These are phyloP conservation scores for Myrica gale DNA, from an alignment of 306 rosid genomes.

Conservation along the genomic window DNA sequence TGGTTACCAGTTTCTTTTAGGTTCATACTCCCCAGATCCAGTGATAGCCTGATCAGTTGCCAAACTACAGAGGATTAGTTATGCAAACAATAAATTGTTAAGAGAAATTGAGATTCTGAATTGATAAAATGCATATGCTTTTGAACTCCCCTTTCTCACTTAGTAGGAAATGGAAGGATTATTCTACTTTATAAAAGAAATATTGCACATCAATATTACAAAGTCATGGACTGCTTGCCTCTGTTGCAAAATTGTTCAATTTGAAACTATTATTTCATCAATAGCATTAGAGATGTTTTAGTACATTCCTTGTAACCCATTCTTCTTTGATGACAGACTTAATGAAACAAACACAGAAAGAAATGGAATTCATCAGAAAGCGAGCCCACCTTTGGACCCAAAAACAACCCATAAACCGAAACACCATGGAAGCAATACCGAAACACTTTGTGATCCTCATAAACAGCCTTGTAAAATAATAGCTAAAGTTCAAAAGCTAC, in stretches of 20 bases:
- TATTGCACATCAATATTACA: not conserved
- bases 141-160: not conserved
- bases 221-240: no score
- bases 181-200: not conserved
- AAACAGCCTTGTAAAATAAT: no score
- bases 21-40: conserved; percentile 80
- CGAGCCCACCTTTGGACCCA: conserved; percentile 75
- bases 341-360: not conserved
- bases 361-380: not conserved
- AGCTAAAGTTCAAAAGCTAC: no score
- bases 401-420: conserved; percentile 92
- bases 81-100: not conserved
- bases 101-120: not conserved
- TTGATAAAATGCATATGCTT: not conserved
- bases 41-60: conserved; percentile 62
- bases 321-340: not conserved
- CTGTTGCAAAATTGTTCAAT: no score
- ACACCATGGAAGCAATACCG: no score
- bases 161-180: not conserved
- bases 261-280: no score
- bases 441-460: no score
- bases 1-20: conserved; percentile 51
- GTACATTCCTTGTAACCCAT: no score
- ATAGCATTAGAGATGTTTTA: not conserved
- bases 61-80: conserved; percentile 29